Percentiles rank a stretch among this genome's conserved stretches.
phyloP scores from a whole-genome alignment of 2,329 filamentous ascomycete species.

The Rutstroemia sp. region DNA sequence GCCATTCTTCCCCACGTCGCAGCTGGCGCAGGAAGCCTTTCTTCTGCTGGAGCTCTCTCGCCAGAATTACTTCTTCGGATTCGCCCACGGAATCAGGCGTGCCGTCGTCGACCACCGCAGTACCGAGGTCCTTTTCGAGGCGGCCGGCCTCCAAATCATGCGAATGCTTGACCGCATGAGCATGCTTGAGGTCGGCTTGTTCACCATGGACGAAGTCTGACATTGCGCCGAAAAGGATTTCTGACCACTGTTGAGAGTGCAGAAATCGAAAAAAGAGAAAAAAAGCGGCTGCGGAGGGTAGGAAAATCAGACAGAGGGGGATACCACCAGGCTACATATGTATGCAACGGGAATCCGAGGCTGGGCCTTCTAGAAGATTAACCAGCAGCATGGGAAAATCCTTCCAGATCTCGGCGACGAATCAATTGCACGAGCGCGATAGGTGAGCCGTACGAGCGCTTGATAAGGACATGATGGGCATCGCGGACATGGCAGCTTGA shows the following conservation, averaged over 20 bases:
- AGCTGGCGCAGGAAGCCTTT: constrained; percentile 22
- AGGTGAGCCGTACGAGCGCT: neutral
- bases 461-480: constrained; percentile 5
- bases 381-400: neutral
- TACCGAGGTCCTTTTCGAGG: constrained; percentile 12
- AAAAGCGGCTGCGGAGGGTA: neutral
- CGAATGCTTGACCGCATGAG: constrained; percentile 16
- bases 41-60: constrained; percentile 19
- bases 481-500: neutral
- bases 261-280: neutral
- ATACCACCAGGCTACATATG: constrained; percentile 7
- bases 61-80: constrained; percentile 17
- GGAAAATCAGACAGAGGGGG: neutral
- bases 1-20: constrained; percentile 32
- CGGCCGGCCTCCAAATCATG: constrained; percentile 21
- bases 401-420: neutral
- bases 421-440: neutral
- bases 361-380: constrained; percentile 4
- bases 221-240: constrained; percentile 1
- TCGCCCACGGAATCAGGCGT: constrained; percentile 4
- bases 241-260: neutral
- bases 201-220: constrained; percentile 25
- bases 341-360: constrained; percentile 6
- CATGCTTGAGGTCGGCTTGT: constrained; percentile 18
- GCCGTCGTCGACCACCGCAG: constrained; percentile 1